Evolutionary conservation across 495 filamentous ascomycete species (phyloP).

Genomic region (Parachaetomium inaequale): DNA sequence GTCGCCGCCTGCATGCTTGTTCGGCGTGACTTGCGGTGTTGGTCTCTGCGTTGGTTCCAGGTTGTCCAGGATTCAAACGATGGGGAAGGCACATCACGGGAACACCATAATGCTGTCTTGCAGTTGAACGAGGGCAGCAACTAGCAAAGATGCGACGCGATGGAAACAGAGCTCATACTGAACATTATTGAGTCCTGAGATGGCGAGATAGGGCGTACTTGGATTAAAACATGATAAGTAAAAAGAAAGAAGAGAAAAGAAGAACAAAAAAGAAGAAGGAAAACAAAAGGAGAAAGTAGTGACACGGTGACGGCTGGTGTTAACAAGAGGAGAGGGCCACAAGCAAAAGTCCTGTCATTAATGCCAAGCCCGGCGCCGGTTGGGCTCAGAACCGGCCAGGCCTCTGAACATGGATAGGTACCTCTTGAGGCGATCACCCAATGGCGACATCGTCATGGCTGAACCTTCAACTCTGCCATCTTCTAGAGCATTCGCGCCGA

Average conservation of each 20-base stretch:
- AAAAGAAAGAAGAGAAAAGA: no score
- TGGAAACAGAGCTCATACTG: background rate
- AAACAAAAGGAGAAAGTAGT: no score
- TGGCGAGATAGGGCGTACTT: background rate
- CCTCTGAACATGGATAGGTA: background rate
- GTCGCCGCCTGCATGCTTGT: slow-evolving; percentile 8
- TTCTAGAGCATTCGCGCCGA: background rate
- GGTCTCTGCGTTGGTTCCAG: background rate
- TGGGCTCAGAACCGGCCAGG: background rate
- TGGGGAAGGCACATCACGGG: background rate
- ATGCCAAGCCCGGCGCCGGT: background rate
- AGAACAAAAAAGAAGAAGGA: no score
- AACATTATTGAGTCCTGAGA: no score
- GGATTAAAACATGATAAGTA: no score
- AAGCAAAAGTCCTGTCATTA: background rate
- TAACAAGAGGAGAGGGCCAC: no score
- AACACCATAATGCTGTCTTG: background rate
- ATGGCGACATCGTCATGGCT: slow-evolving; percentile 5
- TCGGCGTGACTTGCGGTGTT: background rate
- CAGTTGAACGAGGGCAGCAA: background rate
- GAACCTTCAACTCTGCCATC: background rate
- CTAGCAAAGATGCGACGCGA: background rate
- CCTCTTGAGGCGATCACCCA: background rate
- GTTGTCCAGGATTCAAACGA: background rate
- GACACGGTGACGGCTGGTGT: no score